These are phyloP conservation scores for Hypoxylon sp. DNA, from an alignment of 2,329 filamentous ascomycete species.

Conservation along the genomic window DNA sequence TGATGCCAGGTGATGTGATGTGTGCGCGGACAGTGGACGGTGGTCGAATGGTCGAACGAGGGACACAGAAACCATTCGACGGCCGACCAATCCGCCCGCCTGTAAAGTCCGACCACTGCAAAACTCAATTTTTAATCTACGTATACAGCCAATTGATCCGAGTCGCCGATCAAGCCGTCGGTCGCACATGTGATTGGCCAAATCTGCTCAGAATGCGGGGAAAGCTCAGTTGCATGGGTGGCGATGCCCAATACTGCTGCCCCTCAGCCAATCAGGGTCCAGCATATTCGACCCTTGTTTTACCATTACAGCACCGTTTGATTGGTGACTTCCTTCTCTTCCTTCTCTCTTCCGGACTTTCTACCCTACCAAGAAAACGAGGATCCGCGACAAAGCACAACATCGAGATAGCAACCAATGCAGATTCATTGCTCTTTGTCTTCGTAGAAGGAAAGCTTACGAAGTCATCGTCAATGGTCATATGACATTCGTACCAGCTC, in stretches of 20 bases:
- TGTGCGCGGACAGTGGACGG: slow-evolving; percentile 9
- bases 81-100: slow-evolving; percentile 32
- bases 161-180: slow-evolving; percentile 32
- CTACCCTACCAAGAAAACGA: slow-evolving; percentile 24
- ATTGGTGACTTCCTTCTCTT: slow-evolving; percentile 4
- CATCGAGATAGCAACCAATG: slow-evolving; percentile 8
- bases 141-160: slow-evolving; percentile 33
- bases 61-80: slow-evolving; percentile 40
- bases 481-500: slow-evolving; percentile 10
- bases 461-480: neutral
- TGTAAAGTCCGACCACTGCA: slow-evolving; percentile 14
- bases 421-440: slow-evolving; percentile 22
- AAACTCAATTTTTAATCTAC: slow-evolving; percentile 33
- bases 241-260: slow-evolving; percentile 26
- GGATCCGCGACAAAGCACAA: slow-evolving; percentile 31
- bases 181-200: slow-evolving; percentile 25
- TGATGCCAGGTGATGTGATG: slow-evolving; percentile 45
- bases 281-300: slow-evolving; percentile 15
- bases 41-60: slow-evolving; percentile 24
- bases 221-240: slow-evolving; percentile 36
- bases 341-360: neutral
- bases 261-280: slow-evolving; percentile 25
- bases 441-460: neutral
- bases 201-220: slow-evolving; percentile 36
- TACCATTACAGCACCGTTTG: slow-evolving; percentile 1